Conservation (phyloP, 1,284 basidiomycete species). For the Coniophora puteana region DNA sequence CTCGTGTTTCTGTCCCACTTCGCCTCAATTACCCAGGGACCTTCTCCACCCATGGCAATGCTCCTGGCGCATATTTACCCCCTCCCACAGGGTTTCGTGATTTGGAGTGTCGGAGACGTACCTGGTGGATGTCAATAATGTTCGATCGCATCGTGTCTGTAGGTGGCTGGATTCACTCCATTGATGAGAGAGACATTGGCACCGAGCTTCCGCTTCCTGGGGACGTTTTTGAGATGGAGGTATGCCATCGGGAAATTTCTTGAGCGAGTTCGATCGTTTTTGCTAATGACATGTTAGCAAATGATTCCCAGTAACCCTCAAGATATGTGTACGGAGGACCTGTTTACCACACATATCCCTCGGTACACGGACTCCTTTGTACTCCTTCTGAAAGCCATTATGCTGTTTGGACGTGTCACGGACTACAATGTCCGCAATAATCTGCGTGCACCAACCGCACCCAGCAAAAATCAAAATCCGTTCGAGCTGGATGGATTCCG, state of each 20-base stretch:
- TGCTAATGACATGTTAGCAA: conserved; percentile 33
- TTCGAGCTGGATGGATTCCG: conserved; percentile 61
- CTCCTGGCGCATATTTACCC: conserved; percentile 72
- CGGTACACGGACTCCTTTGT: conserved; percentile 77
- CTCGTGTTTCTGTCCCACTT: conserved; percentile 78
- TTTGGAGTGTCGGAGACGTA: conserved; percentile 69
- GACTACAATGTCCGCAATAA: conserved; percentile 76
- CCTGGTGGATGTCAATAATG: conserved; percentile 86
- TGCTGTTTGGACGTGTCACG: conserved; percentile 79
- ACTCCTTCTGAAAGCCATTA: conserved; percentile 73
- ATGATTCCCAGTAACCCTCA: conserved; percentile 68
- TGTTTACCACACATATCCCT: conserved; percentile 66
- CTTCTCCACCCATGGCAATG: conserved; percentile 61
- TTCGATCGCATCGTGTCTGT: conserved; percentile 82
- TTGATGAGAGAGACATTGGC: conserved; percentile 77
- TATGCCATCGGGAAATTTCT: conserved; percentile 27
- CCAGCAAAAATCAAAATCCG: conserved; percentile 65
- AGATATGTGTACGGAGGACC: conserved; percentile 53
- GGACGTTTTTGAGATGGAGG: conserved; percentile 71
- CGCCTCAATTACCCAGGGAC: conserved; percentile 81
- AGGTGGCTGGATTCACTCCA: conserved; percentile 84
- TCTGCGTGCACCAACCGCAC: conserved; percentile 53
- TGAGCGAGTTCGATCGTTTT: conserved; percentile 1
- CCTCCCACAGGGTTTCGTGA: conserved; percentile 72
- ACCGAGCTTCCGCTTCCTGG: conserved; percentile 74